Evolutionary conservation across 768 basidiomycete species (phyloP).

Genomic region (Boletus barrowsii): DNA sequence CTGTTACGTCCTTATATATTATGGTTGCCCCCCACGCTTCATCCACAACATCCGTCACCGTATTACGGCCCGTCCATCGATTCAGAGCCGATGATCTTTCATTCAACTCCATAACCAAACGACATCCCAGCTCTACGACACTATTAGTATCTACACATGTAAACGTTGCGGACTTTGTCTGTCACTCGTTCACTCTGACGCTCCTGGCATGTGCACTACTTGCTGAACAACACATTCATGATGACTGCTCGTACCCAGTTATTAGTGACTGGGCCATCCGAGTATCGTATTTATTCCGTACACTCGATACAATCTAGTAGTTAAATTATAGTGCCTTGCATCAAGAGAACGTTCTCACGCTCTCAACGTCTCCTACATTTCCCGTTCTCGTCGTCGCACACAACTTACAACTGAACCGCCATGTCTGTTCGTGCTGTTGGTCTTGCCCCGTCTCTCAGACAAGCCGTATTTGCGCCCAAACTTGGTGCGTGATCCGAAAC

Average conservation of each 20-base stretch:
- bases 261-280: slow-evolving; percentile 2
- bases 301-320: neutral
- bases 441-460: slow-evolving; percentile 54
- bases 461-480: slow-evolving; percentile 39
- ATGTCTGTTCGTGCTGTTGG: slow-evolving; percentile 53
- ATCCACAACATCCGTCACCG: slow-evolving; percentile 8
- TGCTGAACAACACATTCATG: too few relatives aligned
- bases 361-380: neutral
- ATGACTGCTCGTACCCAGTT: neutral
- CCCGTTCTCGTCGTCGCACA: neutral
- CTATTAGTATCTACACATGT: slow-evolving; percentile 13
- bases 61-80: neutral
- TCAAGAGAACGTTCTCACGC: slow-evolving; percentile 18
- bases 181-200: slow-evolving; percentile 2
- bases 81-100: neutral
- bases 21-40: neutral
- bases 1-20: slow-evolving; percentile 1
- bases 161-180: slow-evolving; percentile 12
- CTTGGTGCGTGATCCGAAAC: slow-evolving; percentile 21
- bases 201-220: slow-evolving; percentile 3
- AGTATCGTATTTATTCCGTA: slow-evolving; percentile 5
- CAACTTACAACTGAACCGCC: slow-evolving; percentile 23
- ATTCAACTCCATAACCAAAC: slow-evolving; percentile 1
- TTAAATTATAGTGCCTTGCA: neutral
- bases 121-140: neutral